Percentiles rank a stretch among this genome's conserved stretches.
Conservation (phyloP, 495 filamentous ascomycete genomes). For the Aspergillus mulundensis region DNA sequence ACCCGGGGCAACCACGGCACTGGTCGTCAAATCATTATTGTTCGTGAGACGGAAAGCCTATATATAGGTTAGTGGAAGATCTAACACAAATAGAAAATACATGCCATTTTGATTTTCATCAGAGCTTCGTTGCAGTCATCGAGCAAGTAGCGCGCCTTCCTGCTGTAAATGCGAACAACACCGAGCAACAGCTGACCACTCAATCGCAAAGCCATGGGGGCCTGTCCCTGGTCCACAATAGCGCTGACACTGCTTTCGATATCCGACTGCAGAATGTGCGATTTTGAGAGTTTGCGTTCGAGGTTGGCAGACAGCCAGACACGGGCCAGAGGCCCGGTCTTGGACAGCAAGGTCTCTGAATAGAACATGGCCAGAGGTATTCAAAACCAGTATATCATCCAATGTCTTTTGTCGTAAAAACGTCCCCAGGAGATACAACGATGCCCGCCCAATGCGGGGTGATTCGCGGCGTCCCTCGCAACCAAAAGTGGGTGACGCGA, state of each 20-base stretch:
- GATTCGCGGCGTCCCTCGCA: constrained; percentile 28
- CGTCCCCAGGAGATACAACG: constrained; percentile 14
- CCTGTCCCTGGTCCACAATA: constrained; percentile 90
- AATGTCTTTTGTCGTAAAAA: not conserved
- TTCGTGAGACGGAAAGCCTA: constrained; percentile 75
- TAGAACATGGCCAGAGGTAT: constrained; percentile 73
- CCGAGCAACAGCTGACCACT: constrained; percentile 92
- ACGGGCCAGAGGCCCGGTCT: constrained; percentile 93
- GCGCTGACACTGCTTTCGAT: constrained; percentile 89
- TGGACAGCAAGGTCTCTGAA: constrained; percentile 90
- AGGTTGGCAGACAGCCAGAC: constrained; percentile 98
- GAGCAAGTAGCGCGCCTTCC: constrained; percentile 91
- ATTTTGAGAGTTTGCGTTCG: constrained; percentile 95
- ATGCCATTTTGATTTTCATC: constrained; percentile 97
- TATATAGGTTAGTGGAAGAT: constrained; percentile 24
- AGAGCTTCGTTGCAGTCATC: constrained; percentile 97
- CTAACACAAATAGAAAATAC: constrained; percentile 14
- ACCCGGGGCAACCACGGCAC: constrained; percentile 56
- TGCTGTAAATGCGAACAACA: constrained; percentile 94
- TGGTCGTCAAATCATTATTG: constrained; percentile 74
- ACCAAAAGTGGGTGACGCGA: constrained; percentile 34
- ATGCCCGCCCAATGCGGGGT: constrained; percentile 41
- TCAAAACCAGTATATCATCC: constrained; percentile 10
- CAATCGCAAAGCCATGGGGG: constrained; percentile 88
- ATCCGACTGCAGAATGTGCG: constrained; percentile 86